phyloP scores from a whole-genome alignment of 164 flowering plant species.

The Umbellularia californica region DNA sequence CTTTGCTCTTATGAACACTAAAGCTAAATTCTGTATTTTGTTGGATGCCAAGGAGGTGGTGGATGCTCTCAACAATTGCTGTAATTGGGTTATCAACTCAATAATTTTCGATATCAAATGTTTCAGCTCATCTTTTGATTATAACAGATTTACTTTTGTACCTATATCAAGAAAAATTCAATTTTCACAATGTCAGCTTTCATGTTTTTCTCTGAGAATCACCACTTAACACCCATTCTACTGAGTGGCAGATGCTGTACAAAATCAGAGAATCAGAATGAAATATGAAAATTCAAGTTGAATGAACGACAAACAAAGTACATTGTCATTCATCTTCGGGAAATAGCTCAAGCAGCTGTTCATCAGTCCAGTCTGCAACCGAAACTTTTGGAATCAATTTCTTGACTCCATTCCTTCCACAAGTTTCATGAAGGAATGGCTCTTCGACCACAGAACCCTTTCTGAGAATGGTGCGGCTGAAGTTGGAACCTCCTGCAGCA shows the following conservation, averaged over 20 bases:
- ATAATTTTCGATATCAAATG: no score
- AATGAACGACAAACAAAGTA: not conserved
- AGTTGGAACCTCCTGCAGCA: constrained; percentile 3
- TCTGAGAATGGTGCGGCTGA: constrained; percentile 10
- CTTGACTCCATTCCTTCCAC: constrained; percentile 8
- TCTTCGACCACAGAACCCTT: constrained; percentile 9
- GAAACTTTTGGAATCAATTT: constrained; percentile 17
- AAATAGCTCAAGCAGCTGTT: constrained; percentile 63
- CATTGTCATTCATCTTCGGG: constrained; percentile 29
- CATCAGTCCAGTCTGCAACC: constrained; percentile 70
- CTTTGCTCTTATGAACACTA: no score
- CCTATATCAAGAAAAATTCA: not conserved
- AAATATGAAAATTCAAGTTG: not conserved
- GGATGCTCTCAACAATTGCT: no score
- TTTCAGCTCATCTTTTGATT: no score
- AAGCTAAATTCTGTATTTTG: no score
- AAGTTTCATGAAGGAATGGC: constrained; percentile 12
- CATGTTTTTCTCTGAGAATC: not conserved
- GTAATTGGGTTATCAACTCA: no score
- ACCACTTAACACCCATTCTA: not conserved
- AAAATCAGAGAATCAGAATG: not conserved
- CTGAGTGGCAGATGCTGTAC: not conserved
- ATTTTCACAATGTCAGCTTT: not conserved
- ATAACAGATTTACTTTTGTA: no score
- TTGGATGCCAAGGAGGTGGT: no score